These are phyloP conservation scores for Setomelanomma holmii DNA, from an alignment of 2,329 filamentous ascomycete species.

Conservation along the genomic window DNA sequence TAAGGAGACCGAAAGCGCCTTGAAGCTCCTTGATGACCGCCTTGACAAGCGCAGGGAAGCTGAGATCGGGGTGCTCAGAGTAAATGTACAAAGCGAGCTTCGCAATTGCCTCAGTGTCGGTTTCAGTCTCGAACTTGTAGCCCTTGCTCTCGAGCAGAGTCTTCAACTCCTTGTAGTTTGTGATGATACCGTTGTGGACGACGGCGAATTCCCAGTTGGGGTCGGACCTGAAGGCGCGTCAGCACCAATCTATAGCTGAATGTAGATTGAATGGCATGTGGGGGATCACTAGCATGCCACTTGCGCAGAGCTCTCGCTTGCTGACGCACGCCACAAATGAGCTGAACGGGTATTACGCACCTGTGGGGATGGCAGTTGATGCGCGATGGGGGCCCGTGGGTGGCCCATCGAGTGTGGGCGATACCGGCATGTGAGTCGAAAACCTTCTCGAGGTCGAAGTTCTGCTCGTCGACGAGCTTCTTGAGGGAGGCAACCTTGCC, in stretches of 20 bases:
- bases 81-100: slow-evolving; percentile 99
- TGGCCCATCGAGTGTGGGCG: slow-evolving; percentile 98
- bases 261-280: slow-evolving; percentile 11
- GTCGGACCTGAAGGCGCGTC: slow-evolving; percentile 72
- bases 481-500: slow-evolving; percentile 98
- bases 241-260: slow-evolving; percentile 17
- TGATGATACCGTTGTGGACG: slow-evolving; percentile 99
- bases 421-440: slow-evolving; percentile 99
- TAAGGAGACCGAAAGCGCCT: slow-evolving; percentile 93
- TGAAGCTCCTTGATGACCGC: slow-evolving; percentile 98
- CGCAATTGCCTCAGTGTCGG: slow-evolving; percentile 98
- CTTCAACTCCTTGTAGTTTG: slow-evolving; percentile 99
- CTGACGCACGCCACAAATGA: slow-evolving; percentile 11
- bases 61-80: slow-evolving; percentile 90
- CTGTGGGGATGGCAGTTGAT: slow-evolving; percentile 98
- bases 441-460: slow-evolving; percentile 86
- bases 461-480: slow-evolving; percentile 83
- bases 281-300: slow-evolving; percentile 10
- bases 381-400: slow-evolving; percentile 91
- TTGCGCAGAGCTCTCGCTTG: slow-evolving; percentile 17
- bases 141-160: slow-evolving; percentile 91
- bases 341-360: slow-evolving; percentile 66
- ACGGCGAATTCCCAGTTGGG: slow-evolving; percentile 94
- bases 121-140: slow-evolving; percentile 99
- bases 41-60: slow-evolving; percentile 96